Conservation (phyloP, 768 basidiomycete species). For the Crepidotus variabilis region DNA sequence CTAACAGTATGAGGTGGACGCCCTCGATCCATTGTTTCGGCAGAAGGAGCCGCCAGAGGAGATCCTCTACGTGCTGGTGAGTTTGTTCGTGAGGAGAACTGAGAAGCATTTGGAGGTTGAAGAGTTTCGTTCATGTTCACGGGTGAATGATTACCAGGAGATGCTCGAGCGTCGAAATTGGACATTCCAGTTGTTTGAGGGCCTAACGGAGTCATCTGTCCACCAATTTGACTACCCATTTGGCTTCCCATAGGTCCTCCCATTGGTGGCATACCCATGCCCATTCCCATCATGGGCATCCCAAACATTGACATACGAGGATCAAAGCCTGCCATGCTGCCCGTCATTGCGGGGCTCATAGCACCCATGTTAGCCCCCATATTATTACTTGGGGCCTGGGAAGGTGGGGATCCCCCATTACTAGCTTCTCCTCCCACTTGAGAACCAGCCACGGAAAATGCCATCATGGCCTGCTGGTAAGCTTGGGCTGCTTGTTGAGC, state of each 20-base stretch:
- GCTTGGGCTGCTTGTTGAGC: constrained; percentile 85
- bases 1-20: constrained; percentile 20
- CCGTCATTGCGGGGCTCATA: constrained; percentile 20
- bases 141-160: constrained; percentile 28
- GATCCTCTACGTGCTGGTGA: constrained; percentile 53
- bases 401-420: constrained; percentile 19
- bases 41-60: constrained; percentile 35
- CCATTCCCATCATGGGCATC: constrained; percentile 63
- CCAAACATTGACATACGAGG: constrained; percentile 84
- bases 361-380: constrained; percentile 28
- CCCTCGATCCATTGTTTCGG: constrained; percentile 12
- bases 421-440: constrained; percentile 61
- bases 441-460: constrained; percentile 71
- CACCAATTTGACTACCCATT: constrained; percentile 9
- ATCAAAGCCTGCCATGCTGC: constrained; percentile 44
- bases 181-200: constrained; percentile 66
- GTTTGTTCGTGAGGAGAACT: constrained; percentile 42
- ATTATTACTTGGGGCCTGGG: constrained; percentile 14
- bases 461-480: constrained; percentile 88
- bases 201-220: constrained; percentile 31
- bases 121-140: constrained; percentile 11
- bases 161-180: constrained; percentile 54
- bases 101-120: constrained; percentile 32
- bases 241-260: constrained; percentile 14
- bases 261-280: constrained; percentile 27